A percentile compares a stretch with the other conserved stretches of the same genome.
These are phyloP conservation scores for Elongisporangium senticosum DNA, from an alignment of 352 stramenopile genomes.

Conservation along the genomic window DNA sequence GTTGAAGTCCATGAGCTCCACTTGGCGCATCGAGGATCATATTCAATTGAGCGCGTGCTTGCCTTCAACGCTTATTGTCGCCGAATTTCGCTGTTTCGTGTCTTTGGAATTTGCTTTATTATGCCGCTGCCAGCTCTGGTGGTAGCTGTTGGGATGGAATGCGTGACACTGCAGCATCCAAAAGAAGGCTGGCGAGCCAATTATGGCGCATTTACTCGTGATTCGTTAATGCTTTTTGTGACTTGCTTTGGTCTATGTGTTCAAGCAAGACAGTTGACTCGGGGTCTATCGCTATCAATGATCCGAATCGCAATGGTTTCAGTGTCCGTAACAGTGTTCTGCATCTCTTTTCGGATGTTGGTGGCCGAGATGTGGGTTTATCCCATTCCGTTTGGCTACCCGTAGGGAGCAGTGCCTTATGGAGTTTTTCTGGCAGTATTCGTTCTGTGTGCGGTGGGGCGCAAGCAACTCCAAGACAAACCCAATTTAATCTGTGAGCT, in stretches of 20 bases:
- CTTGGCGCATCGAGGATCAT: neutral
- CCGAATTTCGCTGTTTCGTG: slow-evolving; percentile 1
- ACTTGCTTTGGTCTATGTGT: slow-evolving; percentile 4
- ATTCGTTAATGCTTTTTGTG: slow-evolving; percentile 8
- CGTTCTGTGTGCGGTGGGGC: slow-evolving; percentile 12
- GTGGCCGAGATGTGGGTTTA: slow-evolving; percentile 18
- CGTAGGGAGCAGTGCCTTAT: slow-evolving; percentile 12
- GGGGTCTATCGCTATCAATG: slow-evolving; percentile 5
- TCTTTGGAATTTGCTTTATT: neutral
- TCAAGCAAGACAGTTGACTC: slow-evolving; percentile 7
- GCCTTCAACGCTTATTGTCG: slow-evolving; percentile 3
- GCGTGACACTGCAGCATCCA: neutral
- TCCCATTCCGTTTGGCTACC: slow-evolving; percentile 18
- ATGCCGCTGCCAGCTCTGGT: neutral
- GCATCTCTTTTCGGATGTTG: slow-evolving; percentile 1
- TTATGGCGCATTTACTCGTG: slow-evolving; percentile 17
- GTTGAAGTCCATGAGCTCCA: neutral
- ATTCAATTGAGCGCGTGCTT: slow-evolving; percentile 5
- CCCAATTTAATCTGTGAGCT: neutral
- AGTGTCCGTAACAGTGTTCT: slow-evolving; percentile 9
- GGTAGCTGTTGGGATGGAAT: neutral
- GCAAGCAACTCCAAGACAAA: neutral
- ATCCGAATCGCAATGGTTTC: slow-evolving; percentile 3
- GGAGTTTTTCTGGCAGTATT: slow-evolving; percentile 10
- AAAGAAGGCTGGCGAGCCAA: slow-evolving; percentile 16